A percentile compares a stretch with the other conserved stretches of the same genome.
These are phyloP conservation scores for Balansia obtecta DNA, from an alignment of 2,329 filamentous ascomycete species.

Conservation along the genomic window DNA sequence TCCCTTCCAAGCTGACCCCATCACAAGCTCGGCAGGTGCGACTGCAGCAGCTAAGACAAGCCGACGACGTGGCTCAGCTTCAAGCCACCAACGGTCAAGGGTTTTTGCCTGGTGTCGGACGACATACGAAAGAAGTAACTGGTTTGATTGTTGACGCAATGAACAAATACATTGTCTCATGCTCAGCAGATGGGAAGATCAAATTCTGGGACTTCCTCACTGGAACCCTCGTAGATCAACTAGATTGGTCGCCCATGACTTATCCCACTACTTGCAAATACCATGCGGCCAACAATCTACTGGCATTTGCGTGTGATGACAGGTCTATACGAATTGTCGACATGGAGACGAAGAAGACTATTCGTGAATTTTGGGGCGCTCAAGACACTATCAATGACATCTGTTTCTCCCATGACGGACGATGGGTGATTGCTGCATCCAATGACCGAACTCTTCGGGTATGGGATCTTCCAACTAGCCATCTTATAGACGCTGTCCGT, in stretches of 20 bases:
- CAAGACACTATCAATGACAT: slow-evolving; percentile 64
- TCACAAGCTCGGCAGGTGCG: slow-evolving; percentile 67
- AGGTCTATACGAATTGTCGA: slow-evolving; percentile 80
- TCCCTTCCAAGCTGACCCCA: slow-evolving; percentile 67
- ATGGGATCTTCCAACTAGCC: slow-evolving; percentile 92
- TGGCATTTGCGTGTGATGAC: slow-evolving; percentile 84
- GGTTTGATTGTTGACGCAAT: slow-evolving; percentile 82
- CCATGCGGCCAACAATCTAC: slow-evolving; percentile 69
- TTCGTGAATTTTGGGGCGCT: slow-evolving; percentile 86
- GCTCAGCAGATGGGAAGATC: slow-evolving; percentile 78
- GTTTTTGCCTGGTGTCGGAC: slow-evolving; percentile 46
- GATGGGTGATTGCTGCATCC: slow-evolving; percentile 85
- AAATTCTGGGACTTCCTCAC: slow-evolving; percentile 98
- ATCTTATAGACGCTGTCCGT: slow-evolving; percentile 85
- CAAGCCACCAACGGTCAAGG: slow-evolving; percentile 30
- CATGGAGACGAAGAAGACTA: slow-evolving; percentile 76
- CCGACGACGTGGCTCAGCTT: slow-evolving; percentile 43
- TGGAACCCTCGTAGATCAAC: slow-evolving; percentile 64
- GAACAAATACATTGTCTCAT: slow-evolving; percentile 76
- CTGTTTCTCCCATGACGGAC: slow-evolving; percentile 82
- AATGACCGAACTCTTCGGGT: slow-evolving; percentile 70
- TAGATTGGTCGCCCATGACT: slow-evolving; percentile 69
- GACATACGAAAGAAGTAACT: slow-evolving; percentile 71
- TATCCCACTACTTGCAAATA: slow-evolving; percentile 68
- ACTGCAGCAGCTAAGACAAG: slow-evolving; percentile 47